These are phyloP conservation scores for Hymenoscyphus fructigenus DNA, from an alignment of 2,329 filamentous ascomycete genomes.

Conservation along the genomic window DNA sequence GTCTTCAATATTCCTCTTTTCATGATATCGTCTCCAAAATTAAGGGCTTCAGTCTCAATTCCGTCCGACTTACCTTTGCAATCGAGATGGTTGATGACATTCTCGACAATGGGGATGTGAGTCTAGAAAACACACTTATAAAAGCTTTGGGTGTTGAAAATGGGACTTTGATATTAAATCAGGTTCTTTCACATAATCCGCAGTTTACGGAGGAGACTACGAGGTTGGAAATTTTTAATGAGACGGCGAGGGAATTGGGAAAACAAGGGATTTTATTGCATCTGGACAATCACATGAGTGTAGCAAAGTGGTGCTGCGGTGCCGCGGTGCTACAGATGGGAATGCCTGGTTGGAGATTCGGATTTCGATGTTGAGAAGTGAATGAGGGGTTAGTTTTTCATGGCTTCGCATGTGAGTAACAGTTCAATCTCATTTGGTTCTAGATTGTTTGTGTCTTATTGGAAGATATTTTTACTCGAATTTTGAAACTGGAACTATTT, in stretches of 20 bases:
- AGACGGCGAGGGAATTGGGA: constrained; percentile 57
- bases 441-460: constrained; percentile 1
- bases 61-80: constrained; percentile 61
- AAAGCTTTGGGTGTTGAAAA: constrained; percentile 51
- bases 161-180: constrained; percentile 48
- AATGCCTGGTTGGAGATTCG: constrained; percentile 61
- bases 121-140: constrained; percentile 46
- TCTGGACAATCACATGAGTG: constrained; percentile 61
- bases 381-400: constrained; percentile 58
- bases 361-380: constrained; percentile 60
- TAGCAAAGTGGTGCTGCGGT: constrained; percentile 58
- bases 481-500: constrained; percentile 21
- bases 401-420: constrained; percentile 54
- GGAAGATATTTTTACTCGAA: neutral
- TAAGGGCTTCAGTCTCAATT: constrained; percentile 55
- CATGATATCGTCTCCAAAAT: constrained; percentile 50
- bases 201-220: constrained; percentile 54
- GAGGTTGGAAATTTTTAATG: constrained; percentile 56
- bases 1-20: constrained; percentile 59
- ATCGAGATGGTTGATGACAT: constrained; percentile 64
- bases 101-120: constrained; percentile 49
- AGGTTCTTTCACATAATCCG: constrained; percentile 58
- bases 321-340: constrained; percentile 47
- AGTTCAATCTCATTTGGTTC: too few relatives aligned
- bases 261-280: constrained; percentile 57